These are phyloP conservation scores for Colletotrichum abscissum DNA, from an alignment of 2,329 filamentous ascomycete genomes.

Conservation along the genomic window DNA sequence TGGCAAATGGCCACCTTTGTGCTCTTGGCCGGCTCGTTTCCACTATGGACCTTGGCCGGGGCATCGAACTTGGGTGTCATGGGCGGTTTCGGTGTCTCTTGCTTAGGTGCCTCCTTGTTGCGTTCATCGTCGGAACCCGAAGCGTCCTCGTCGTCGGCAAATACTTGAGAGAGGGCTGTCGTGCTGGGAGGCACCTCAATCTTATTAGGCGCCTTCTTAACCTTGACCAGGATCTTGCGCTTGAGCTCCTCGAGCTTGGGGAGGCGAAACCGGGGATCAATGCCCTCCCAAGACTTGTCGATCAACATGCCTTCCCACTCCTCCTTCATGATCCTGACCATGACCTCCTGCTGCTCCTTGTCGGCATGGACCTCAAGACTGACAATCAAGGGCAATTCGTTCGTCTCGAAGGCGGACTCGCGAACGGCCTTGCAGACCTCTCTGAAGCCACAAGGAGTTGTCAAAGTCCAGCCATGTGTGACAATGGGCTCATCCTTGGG, in stretches of 20 bases:
- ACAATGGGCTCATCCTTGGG: slow-evolving; percentile 78
- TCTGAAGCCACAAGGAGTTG: slow-evolving; percentile 86
- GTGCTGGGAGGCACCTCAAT: slow-evolving; percentile 44
- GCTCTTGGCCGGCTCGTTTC: slow-evolving; percentile 56
- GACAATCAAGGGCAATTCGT: slow-evolving; percentile 85
- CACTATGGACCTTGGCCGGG: neutral
- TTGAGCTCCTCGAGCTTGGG: slow-evolving; percentile 78
- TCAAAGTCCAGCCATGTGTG: slow-evolving; percentile 85
- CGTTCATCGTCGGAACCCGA: slow-evolving; percentile 58
- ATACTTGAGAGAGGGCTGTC: slow-evolving; percentile 46
- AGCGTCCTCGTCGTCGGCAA: slow-evolving; percentile 49
- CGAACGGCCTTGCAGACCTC: slow-evolving; percentile 85
- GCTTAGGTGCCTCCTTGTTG: slow-evolving; percentile 20
- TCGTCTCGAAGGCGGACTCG: slow-evolving; percentile 81
- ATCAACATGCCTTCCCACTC: slow-evolving; percentile 84
- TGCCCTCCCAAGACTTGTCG: slow-evolving; percentile 63
- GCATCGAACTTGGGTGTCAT: neutral
- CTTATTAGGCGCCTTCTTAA: slow-evolving; percentile 68
- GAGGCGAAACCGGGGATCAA: slow-evolving; percentile 65
- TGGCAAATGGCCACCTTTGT: slow-evolving; percentile 74
- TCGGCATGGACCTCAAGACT: slow-evolving; percentile 92
- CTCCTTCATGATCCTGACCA: slow-evolving; percentile 94
- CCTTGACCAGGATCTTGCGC: slow-evolving; percentile 86
- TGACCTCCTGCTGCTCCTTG: slow-evolving; percentile 84
- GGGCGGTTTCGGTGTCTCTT: slow-evolving; percentile 11